Base-by-base conservation (phyloP, 306 rosid genomes). In the Acacia crassicarpa region DNA sequence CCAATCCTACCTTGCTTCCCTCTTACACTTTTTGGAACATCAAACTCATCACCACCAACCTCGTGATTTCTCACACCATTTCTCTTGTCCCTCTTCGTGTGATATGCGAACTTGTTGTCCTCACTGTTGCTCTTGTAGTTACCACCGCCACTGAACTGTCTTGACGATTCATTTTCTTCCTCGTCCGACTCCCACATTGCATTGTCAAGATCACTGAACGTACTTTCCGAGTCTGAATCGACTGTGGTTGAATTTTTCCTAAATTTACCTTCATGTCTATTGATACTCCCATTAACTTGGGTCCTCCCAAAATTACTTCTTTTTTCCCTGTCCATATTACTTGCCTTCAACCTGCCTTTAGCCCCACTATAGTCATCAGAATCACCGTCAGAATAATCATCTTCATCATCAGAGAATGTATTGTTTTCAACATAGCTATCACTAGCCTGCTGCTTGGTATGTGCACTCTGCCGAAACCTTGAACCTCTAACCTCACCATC, bases 121-220 rank as follows among this genome's bases (percentile, higher is more conserved):
- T 83, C 89, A 33, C 92, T 88, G 61, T 88, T 85, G 87, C 93
- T 87, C 82, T n/a, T 85, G 86, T 89, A 88, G 65, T 87, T 69
- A 56, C 54, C 40, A 25, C 63, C 30, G 10, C 3, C 40, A 32
- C 63, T 41, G 12, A 3, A 71, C 53, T 72, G 59, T 75, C 83
- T 81, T 73, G 80, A 81, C 44, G 81, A 62, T 40, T 77, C 76
- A 14, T 81, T 85, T 19, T 87, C 88, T 72, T 88, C 95, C 62
- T 83, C 91, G 3, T 85, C 91, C 0, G 92, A 94, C 83, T 86
- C 89, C 96, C 94, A 90, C 94, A 90, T 92, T 79, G 89, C 90
- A 84, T 74, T 91, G 67, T 92, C 97, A 41, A 92, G 86, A 78
- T 92, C 92, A 75, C 93, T 75, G 0, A 86, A 71, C 74, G 73